Evolutionary conservation across 441 rosid genomes (phyloP), one percentile per base, ranked within the genome.

Genomic region (Syzygium malaccense): DNA sequence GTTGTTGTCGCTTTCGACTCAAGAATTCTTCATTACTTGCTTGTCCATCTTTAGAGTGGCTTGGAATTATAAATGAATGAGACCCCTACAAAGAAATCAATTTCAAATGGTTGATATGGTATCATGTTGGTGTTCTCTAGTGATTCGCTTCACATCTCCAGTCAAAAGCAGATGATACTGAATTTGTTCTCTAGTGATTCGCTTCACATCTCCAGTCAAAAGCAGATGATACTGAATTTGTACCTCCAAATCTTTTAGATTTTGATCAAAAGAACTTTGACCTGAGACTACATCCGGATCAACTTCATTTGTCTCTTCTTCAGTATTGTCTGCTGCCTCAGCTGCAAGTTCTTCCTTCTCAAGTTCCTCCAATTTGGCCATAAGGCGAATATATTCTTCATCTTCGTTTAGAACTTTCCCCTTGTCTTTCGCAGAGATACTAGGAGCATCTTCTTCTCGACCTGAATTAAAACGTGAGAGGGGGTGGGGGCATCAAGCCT

Each of bases 351-450:
- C 98, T 90, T 95, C 96, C 90, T 91, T 93, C 93, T 97, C 99
- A 89, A 96, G 99, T 87, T 97, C 98, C 88, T 96, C 96, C 93
- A 98, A 91, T 93, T 95, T 95, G 64, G 98, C 87, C 96, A 96
- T 94, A 33, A 97, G 90, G 49, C 93, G 93, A 57, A 92, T 94
- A 93, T 92, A 98, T 83, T 95, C 98, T 87, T 96, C 97, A 71
- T 94, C 97, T 89, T 93, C 94, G 68, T 89, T 89, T 66, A 88
- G 89, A 87, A 55, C 90, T 92, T 95, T 88, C 62, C 28, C 88
- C 51, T 87, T 88, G 85, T 91, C 93, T 88, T 91, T 87, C 86
- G 85, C 93, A 86, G 90, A 41, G 56, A 90, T 5, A 87, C 75
- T 87, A 88, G 80, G 78, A 86, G 91, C 57, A 60, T 91, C 93